Base-by-base conservation (phyloP, 306 rosid species). In the Castanopsis chinensis region DNA sequence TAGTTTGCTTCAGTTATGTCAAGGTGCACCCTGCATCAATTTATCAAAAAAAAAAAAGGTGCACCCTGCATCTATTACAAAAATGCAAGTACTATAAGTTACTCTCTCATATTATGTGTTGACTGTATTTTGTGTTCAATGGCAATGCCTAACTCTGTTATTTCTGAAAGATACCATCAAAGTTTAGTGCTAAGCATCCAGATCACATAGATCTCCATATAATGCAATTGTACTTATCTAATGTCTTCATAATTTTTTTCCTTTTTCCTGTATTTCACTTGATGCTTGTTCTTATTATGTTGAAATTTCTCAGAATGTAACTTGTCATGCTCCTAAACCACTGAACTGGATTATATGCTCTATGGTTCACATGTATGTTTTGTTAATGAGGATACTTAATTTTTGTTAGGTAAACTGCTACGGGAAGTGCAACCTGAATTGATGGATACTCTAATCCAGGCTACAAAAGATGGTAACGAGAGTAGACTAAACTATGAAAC, bases 381-480 rank as follows among this genome's bases (percentile, higher is more conserved):
- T 58, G 55, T 5, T 78, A 72, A 78, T 56, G 21, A 67, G 41
- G 75, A 27, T 78, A 14, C 7, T 21, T 72, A 18, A 75, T 79
- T 59, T 78, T 73, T 86, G 69, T 69, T 83, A 83, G 97, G 98
- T 77, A 85, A 95, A 86, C 86, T 93, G 82, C 83, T 93, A 70
- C 86, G 97, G 37, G 90, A 87, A 10, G 96, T 84, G 76, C 83
- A 89, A 60, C 91, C 96, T 1, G 97, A 90, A 67, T 89, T 95
- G 82, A 90, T 95, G 97, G 98, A 93, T 74, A 78, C 78, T 68
- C 85, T 91, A 73, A 88, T 91, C 76, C 85, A 70, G 83, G 94
- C 98, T 68, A 93, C 98, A 32, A 91, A 90, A 83, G 91, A 84
- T 43, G 83, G 92, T 6, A 87, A 92, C 76, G 86, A 87, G 3